phyloP scores from a whole-genome alignment of 805 yeast genomes.

The Spathaspora sp. region DNA sequence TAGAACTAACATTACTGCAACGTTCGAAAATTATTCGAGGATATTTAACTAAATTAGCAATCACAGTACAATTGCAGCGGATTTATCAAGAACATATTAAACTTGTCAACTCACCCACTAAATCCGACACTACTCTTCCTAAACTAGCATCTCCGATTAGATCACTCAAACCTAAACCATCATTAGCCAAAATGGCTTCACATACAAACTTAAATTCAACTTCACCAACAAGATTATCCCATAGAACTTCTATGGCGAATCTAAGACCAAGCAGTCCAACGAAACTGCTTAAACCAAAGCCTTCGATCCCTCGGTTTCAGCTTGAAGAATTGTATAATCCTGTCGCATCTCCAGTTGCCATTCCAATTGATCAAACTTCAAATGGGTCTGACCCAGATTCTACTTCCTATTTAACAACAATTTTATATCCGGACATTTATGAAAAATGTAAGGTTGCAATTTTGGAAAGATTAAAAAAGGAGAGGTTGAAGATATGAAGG shows the following conservation, averaged over 20 bases:
- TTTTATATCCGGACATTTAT: constrained; percentile 14
- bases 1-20: constrained; percentile 27
- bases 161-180: constrained; percentile 4
- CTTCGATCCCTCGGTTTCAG: constrained; percentile 19
- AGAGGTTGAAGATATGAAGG: neutral
- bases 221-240: constrained; percentile 1
- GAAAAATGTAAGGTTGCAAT: constrained; percentile 28
- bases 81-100: constrained; percentile 43
- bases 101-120: constrained; percentile 7
- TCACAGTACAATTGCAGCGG: constrained; percentile 62
- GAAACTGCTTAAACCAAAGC: constrained; percentile 13
- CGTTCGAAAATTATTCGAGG: constrained; percentile 39
- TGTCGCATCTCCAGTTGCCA: constrained; percentile 12
- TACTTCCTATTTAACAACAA: neutral
- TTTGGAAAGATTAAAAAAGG: constrained; percentile 15
- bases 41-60: constrained; percentile 52
- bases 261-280: constrained; percentile 11
- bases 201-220: constrained; percentile 9
- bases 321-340: constrained; percentile 23
- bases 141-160: neutral
- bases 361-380: neutral
- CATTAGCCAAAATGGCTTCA: constrained; percentile 4
- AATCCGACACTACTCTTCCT: neutral
- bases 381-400: neutral
- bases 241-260: constrained; percentile 5